Percentiles rank a stretch among this genome's conserved stretches.
These are phyloP conservation scores for Pestalotiopsis sp. DNA, from an alignment of 2,329 filamentous ascomycete genomes.

Conservation along the genomic window DNA sequence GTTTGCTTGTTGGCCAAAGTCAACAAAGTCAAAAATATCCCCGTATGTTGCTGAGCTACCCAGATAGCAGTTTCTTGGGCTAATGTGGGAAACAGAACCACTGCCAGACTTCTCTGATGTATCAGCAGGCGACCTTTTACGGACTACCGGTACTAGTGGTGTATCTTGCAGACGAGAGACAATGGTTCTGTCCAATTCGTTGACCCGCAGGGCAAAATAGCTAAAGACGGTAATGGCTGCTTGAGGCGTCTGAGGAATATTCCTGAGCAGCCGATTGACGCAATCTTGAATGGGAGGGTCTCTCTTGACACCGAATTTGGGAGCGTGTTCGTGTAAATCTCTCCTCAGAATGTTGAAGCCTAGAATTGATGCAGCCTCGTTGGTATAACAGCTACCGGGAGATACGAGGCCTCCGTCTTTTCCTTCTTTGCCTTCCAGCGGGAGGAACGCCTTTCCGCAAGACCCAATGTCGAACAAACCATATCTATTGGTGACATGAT, in stretches of 20 bases:
- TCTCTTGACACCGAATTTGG: slow-evolving; percentile 81
- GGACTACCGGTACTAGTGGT: slow-evolving; percentile 71
- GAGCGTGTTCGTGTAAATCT: slow-evolving; percentile 78
- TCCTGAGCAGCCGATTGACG: slow-evolving; percentile 70
- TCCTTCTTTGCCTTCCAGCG: slow-evolving; percentile 69
- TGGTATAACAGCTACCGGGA: slow-evolving; percentile 81
- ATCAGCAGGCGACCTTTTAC: slow-evolving; percentile 19
- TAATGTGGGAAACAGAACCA: slow-evolving; percentile 53
- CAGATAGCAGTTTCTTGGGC: slow-evolving; percentile 78
- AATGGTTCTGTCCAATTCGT: slow-evolving; percentile 69
- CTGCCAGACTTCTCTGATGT: slow-evolving; percentile 42
- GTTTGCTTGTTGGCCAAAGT: slow-evolving; percentile 88
- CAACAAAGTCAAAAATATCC: slow-evolving; percentile 95
- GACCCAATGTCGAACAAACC: slow-evolving; percentile 60
- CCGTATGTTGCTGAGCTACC: slow-evolving; percentile 72
- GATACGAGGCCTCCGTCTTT: slow-evolving; percentile 65
- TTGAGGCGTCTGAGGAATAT: slow-evolving; percentile 68
- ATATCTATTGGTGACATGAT: slow-evolving; percentile 81
- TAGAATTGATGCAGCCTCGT: slow-evolving; percentile 74
- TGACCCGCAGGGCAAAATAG: slow-evolving; percentile 80
- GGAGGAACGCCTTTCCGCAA: slow-evolving; percentile 66
- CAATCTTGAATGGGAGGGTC: slow-evolving; percentile 82
- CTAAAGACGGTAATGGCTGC: slow-evolving; percentile 76
- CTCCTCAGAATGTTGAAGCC: slow-evolving; percentile 78
- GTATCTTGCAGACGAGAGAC: slow-evolving; percentile 65